Evolutionary conservation across 768 basidiomycete genomes (phyloP).

Genomic region (Tulasnella sp.): DNA sequence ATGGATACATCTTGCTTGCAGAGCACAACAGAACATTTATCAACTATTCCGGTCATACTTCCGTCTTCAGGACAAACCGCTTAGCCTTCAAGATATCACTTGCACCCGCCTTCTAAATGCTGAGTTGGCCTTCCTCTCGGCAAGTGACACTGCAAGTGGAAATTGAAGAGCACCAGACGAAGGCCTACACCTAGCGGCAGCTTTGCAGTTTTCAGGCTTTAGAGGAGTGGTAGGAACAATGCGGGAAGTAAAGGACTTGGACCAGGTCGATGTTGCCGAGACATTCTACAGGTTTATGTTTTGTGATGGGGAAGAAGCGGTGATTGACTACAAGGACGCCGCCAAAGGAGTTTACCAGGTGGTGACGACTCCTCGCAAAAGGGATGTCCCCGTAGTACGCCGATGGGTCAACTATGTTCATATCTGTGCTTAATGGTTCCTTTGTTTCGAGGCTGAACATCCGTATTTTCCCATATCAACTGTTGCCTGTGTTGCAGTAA

Average conservation of each 20-base stretch:
- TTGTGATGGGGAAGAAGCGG: not conserved
- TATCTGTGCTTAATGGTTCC: no score
- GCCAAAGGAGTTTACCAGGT: not conserved
- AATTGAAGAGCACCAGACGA: no score
- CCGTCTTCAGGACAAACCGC: not conserved
- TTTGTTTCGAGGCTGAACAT: no score
- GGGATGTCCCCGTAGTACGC: not conserved
- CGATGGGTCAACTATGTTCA: constrained; percentile 2
- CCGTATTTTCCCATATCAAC: no score
- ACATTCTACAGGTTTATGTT: not conserved
- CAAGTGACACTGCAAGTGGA: not conserved
- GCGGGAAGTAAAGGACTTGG: not conserved
- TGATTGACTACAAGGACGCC: not conserved
- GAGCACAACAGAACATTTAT: not conserved
- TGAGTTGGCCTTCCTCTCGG: not conserved
- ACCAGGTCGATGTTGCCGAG: not conserved
- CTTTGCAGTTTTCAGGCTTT: no score
- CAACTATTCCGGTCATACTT: not conserved
- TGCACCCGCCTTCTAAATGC: not conserved
- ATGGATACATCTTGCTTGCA: not conserved
- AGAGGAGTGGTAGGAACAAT: not conserved
- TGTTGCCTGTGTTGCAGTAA: no score
- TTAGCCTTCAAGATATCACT: not conserved
- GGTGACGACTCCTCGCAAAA: not conserved
- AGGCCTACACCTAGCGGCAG: no score